Evolutionary conservation across 768 basidiomycete genomes (phyloP).

Genomic region (Leucogyrophana mollusca): DNA sequence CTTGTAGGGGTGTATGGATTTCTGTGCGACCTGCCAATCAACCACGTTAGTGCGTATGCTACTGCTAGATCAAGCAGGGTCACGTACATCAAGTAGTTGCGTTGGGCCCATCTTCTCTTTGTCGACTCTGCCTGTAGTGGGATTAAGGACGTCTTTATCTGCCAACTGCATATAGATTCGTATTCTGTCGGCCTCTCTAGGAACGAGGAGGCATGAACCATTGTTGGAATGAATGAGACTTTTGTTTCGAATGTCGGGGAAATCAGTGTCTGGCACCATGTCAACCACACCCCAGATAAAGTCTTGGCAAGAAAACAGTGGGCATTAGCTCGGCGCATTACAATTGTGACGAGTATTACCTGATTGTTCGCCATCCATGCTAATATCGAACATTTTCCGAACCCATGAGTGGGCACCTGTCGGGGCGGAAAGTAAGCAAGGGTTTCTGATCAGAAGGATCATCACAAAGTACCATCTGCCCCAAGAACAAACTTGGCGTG

Average conservation of each 20-base stretch:
- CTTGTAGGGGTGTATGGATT: constrained; percentile 39
- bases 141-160: constrained; percentile 36
- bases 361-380: constrained; percentile 75
- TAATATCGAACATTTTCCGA: constrained; percentile 59
- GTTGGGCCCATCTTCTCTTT: constrained; percentile 37
- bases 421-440: constrained; percentile 1
- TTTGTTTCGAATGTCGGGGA: constrained; percentile 52
- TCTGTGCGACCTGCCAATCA: constrained; percentile 34
- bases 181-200: constrained; percentile 46
- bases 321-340: too few relatives aligned
- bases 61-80: not conserved
- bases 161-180: constrained; percentile 53
- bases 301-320: constrained; percentile 25
- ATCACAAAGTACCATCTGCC: constrained; percentile 57
- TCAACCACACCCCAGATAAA: constrained; percentile 47
- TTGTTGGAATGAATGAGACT: constrained; percentile 49
- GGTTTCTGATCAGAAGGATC: not conserved
- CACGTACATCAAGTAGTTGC: constrained; percentile 36
- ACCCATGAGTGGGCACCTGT: constrained; percentile 84
- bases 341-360: constrained; percentile 20
- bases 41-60: not conserved
- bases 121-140: constrained; percentile 40
- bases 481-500: constrained; percentile 76
- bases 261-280: constrained; percentile 46
- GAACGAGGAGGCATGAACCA: constrained; percentile 51